Base-by-base conservation (phyloP, 2,329 filamentous ascomycete species). In the Ophiosphaerella narmari region DNA sequence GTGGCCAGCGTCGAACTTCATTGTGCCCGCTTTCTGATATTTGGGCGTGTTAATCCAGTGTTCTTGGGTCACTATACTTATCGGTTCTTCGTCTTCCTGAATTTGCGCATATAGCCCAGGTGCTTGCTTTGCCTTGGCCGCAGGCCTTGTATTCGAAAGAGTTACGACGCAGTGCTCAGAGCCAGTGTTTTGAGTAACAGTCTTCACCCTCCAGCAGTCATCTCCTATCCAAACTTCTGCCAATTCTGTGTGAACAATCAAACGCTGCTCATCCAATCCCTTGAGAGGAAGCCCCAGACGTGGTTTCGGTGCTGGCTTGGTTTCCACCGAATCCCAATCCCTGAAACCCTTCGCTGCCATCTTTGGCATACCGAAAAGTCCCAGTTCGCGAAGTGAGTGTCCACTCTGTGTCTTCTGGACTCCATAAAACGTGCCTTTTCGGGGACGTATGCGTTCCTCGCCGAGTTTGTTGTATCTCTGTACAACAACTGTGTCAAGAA, bases 371-470 rank as follows among this genome's bases (percentile, higher is more conserved):
- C 41, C 24, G 21, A 43, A 43, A 16, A 43, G 23, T 23, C 41
- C 41, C 7, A 43, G 21, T 13, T 43, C 26, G 4, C 24, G 8
- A 12, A 43, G 41, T 5, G 24, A 11, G 34, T 18, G 11, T 14
- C n/a, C 24, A 18, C 16, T 29, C 21, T 16, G 12, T 6, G 5
- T 41, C n/a, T 43, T 13, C 4, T 43, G n/a, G 16, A 43, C 14
- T 8, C 41, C 29, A 13, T 36, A 43, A 14, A 43, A 43, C 4
- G 33, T 35, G 7, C 41, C 33, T 16, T 43, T 43, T 13, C 31
- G 31, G 2, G 41, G 41, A 12, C 41, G 41, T 6, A 43, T 35
- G 31, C 41, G 41, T 24, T 43, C 41, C 14, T 43, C 41, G 31
- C 41, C 41, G 14, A 34, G 18, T 29, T 35, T 33, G 31, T 21